Evolutionary conservation across 2,329 filamentous ascomycete genomes (phyloP), one percentile per base, ranked within the genome.

Genomic region (Alternaria atra): DNA sequence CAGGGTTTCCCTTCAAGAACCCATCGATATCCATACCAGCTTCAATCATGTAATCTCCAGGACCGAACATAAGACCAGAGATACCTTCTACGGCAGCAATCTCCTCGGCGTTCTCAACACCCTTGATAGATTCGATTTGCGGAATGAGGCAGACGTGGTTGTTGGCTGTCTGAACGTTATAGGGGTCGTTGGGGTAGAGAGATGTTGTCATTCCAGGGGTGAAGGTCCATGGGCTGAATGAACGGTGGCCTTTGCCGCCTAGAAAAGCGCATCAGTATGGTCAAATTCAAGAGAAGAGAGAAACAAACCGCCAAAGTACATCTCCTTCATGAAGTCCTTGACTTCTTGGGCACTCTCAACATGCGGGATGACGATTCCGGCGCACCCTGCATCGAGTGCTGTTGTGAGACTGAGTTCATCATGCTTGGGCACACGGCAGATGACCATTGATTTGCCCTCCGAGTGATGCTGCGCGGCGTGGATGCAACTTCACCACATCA

Each of bases 391-490:
- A 29, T 73, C 69, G 2, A 73, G 64, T 9, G 70, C 71, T 2
- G 69, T 73, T 4, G 59, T 65, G 3, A 73, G 55, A 12, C 66
- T 69, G 6, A 72, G 39, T 50, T 69, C 67, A 42, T 73, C 69
- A 10, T 71, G 56, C 48, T 72, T 73, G 3, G 71, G 71, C 3
- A 73, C 62, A 7, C 70, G 64, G 25, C 72, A 71, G 9, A 73
- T 61, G 4, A 70, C 68, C 46, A 68, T 50, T 4, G 71, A 61
- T 27, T 62, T 63, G 27, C 71, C 70, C 53, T 72, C 69, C 0
- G 69, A 73, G 44, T 73, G 70, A n/a, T 71, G 63, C 37, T 73
- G 69, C 7, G 69, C 69, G 15, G 70, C 71, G 29, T 73, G 71
- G 34, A 73, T 67, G 25, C 66, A 69, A 37, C 70, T 73, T 10